Evolutionary conservation across 2,329 filamentous ascomycete genomes (phyloP).

Genomic region (Aspergillus sp.): DNA sequence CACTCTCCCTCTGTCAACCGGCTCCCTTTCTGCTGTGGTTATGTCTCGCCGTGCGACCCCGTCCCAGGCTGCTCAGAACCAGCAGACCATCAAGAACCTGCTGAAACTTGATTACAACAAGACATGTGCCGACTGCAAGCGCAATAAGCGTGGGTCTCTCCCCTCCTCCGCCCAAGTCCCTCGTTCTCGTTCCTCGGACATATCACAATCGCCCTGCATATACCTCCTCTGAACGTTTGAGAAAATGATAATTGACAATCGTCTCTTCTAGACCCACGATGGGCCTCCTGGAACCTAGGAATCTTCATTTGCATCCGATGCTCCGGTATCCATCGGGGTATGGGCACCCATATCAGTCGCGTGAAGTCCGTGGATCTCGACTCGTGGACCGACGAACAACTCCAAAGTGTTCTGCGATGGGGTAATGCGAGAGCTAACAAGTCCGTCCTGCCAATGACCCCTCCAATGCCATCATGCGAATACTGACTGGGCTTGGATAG

Average conservation of each 20-base stretch:
- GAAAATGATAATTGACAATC: conserved; percentile 17
- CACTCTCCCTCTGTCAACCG: conserved; percentile 7
- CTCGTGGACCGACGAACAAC: conserved; percentile 97
- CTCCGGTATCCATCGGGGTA: conserved; percentile 96
- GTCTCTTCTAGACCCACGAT: conserved; percentile 73
- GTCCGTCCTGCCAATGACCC: conserved; percentile 43
- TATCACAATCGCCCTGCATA: background rate
- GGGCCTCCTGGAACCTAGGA: conserved; percentile 98
- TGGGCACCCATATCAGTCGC: conserved; percentile 97
- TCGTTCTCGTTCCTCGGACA: background rate
- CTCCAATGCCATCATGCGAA: background rate
- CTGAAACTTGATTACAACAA: conserved; percentile 96
- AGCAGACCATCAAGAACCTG: conserved; percentile 88
- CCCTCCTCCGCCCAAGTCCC: background rate
- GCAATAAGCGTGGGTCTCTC: conserved; percentile 79
- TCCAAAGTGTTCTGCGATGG: conserved; percentile 92
- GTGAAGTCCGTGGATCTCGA: conserved; percentile 98
- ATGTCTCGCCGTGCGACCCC: conserved; percentile 61
- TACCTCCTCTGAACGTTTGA: background rate
- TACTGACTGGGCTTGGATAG: conserved; percentile 30
- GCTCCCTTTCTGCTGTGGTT: conserved; percentile 9
- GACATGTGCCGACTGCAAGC: conserved; percentile 96
- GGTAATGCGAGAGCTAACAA: conserved; percentile 96
- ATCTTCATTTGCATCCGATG: conserved; percentile 98
- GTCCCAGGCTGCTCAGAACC: conserved; percentile 89